A percentile compares a stretch with the other conserved stretches of the same genome.
Evolutionary conservation across 495 filamentous ascomycete genomes (phyloP).

Genomic region (Rhizodiscina lignyota): DNA sequence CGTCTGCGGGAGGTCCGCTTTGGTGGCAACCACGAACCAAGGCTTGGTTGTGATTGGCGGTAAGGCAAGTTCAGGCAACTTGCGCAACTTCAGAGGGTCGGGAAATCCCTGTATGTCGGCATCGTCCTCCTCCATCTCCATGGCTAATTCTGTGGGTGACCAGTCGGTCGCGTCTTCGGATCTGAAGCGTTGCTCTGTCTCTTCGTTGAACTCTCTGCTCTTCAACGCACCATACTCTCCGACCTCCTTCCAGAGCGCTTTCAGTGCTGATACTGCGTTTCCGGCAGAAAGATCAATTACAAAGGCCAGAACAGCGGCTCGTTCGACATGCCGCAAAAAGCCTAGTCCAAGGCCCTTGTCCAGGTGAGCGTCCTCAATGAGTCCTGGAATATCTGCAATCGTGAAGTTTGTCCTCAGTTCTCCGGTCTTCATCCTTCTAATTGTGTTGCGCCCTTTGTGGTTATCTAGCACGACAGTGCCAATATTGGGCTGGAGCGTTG

Average conservation of each 20-base stretch:
- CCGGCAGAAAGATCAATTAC: constrained; percentile 73
- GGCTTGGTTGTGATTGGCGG: constrained; percentile 71
- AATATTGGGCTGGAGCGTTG: constrained; percentile 83
- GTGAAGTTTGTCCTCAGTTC: constrained; percentile 61
- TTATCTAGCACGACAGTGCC: constrained; percentile 87
- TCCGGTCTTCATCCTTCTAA: constrained; percentile 13
- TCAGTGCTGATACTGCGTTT: constrained; percentile 60
- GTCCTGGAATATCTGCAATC: constrained; percentile 87
- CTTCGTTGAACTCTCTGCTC: constrained; percentile 31
- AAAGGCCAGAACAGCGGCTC: constrained; percentile 82
- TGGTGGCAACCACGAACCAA: constrained; percentile 95
- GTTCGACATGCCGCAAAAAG: constrained; percentile 87
- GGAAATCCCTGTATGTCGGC: constrained; percentile 1
- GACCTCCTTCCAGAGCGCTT: constrained; percentile 77
- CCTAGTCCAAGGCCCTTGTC: constrained; percentile 83
- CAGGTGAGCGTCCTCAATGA: constrained; percentile 79
- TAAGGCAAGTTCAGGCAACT: constrained; percentile 17
- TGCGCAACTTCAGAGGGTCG: constrained; percentile 3
- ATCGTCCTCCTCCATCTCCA: background rate
- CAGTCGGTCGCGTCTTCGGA: too few relatives aligned
- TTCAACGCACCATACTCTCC: constrained; percentile 67
- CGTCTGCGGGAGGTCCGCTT: constrained; percentile 70
- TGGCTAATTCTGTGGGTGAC: constrained; percentile 2
- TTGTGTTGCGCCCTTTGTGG: constrained; percentile 41
- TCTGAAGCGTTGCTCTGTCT: constrained; percentile 30